Evolutionary conservation across 345 rosid species (phyloP), one percentile per base, ranked within the genome.

Genomic region (Arabidopsis thaliana): DNA sequence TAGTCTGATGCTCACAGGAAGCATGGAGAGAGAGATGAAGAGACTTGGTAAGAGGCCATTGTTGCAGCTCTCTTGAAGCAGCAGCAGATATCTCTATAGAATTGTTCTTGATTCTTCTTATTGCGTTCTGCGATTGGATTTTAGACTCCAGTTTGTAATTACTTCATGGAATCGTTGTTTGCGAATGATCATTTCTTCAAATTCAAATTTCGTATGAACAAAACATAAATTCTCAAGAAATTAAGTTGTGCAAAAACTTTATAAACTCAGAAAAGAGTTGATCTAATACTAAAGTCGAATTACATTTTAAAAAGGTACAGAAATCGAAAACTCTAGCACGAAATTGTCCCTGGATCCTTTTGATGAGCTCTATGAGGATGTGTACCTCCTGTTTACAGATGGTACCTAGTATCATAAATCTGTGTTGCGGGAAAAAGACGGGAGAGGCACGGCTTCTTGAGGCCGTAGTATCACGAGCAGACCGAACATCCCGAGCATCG

Each of bases 401-500:
- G 52, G 50, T 51, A 78, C 49, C 50, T 49, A 40, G 30, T 22
- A 66, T 89, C 85, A 88, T 69, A 79, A 79, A 84, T 91, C 96
- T 2, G 90, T 86, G 86, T 93, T 89, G 59, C 99, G 85, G 8
- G 96, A 89, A 80, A 93, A 96, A 1, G 98, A 96, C 0, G 99
- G 99, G 75, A 93, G 83, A 11, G 99, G 99, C 83, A 81, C 56
- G 24, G 91, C 91, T 69, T 93, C 99, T 77, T 89, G 98, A 0
- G 99, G 98, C 23, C 92, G 89, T 65, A 96, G 88, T 81, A 96
- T 85, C 78, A 87, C 93, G 10, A 96, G 92, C 50, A 96, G 83
- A 61, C 85, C 87, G 49, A 96, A 89, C 99, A 96, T 91, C 16
- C 95, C 98, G 8, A 96, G 91, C 98, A 93, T 96, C 8, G 99